Conservation (phyloP, 768 basidiomycete species). For the Solioccasus polychromus region DNA sequence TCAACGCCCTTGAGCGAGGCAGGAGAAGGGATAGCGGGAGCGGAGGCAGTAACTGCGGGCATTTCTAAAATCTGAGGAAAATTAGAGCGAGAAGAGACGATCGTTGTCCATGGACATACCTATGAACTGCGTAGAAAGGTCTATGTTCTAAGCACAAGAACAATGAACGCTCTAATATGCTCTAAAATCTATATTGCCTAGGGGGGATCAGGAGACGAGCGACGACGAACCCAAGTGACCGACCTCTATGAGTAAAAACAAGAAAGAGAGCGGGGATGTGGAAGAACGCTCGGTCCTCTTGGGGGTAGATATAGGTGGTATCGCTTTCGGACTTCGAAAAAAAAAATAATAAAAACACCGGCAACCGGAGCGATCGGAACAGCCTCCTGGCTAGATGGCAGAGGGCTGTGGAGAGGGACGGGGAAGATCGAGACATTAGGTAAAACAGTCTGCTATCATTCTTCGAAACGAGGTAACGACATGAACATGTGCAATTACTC, state of each 20-base stretch:
- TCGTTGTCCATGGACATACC: conserved; percentile 34
- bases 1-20: conserved; percentile 72
- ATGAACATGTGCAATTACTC: conserved; percentile 25
- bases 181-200: conserved; percentile 44
- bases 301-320: conserved; percentile 16
- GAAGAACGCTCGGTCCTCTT: conserved; percentile 8
- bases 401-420: not conserved
- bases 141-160: conserved; percentile 42
- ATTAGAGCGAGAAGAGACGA: not conserved
- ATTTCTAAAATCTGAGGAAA: conserved; percentile 56
- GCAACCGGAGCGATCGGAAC: not conserved
- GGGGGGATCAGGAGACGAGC: conserved; percentile 5
- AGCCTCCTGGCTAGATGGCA: no score
- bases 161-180: conserved; percentile 61
- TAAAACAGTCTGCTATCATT: conserved; percentile 17
- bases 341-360: conserved; percentile 5
- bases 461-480: conserved; percentile 14
- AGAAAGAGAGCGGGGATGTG: conserved; percentile 32
- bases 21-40: conserved; percentile 55
- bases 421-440: conserved; percentile 15
- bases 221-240: not conserved
- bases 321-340: conserved; percentile 33
- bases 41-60: conserved; percentile 74
- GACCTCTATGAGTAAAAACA: conserved; percentile 34
- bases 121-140: conserved; percentile 36